A percentile compares a stretch with the other conserved stretches of the same genome.
Conservation (phyloP, 768 basidiomycete species). For the Mycena vulgaris region DNA sequence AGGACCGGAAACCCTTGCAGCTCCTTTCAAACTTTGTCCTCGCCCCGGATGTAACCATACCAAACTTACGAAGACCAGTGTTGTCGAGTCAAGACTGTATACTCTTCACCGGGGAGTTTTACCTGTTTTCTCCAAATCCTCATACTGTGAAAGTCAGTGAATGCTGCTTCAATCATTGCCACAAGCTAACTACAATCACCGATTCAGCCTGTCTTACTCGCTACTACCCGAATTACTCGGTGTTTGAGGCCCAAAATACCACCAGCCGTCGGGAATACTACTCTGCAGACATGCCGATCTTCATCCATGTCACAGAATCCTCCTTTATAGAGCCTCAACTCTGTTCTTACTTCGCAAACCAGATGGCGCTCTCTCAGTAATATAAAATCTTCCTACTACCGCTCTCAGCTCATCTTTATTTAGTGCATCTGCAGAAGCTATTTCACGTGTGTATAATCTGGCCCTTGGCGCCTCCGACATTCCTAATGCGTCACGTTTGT, state of each 20-base stretch:
- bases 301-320: constrained; percentile 16
- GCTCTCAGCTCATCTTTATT: too few relatives aligned
- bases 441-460: constrained; percentile 13
- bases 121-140: constrained; percentile 5
- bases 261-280: constrained; percentile 3
- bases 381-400: not conserved
- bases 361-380: constrained; percentile 19
- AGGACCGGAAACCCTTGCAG: constrained; percentile 3
- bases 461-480: not conserved
- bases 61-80: too few relatives aligned
- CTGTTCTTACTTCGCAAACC: constrained; percentile 15
- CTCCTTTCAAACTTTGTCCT: too few relatives aligned
- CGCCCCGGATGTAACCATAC: too few relatives aligned
- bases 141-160: constrained; percentile 3
- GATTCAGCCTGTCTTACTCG: constrained; percentile 9
- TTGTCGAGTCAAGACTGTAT: too few relatives aligned
- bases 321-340: constrained; percentile 9
- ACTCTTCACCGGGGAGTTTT: too few relatives aligned
- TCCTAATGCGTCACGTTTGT: constrained; percentile 3
- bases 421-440: constrained; percentile 12
- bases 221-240: constrained; percentile 18
- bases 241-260: not conserved
- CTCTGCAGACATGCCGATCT: not conserved
- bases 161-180: too few relatives aligned
- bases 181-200: not conserved